Evolutionary conservation across 2,329 filamentous ascomycete genomes (phyloP), one percentile per base, ranked within the genome.

Genomic region (Chaetomiaceae sp.): DNA sequence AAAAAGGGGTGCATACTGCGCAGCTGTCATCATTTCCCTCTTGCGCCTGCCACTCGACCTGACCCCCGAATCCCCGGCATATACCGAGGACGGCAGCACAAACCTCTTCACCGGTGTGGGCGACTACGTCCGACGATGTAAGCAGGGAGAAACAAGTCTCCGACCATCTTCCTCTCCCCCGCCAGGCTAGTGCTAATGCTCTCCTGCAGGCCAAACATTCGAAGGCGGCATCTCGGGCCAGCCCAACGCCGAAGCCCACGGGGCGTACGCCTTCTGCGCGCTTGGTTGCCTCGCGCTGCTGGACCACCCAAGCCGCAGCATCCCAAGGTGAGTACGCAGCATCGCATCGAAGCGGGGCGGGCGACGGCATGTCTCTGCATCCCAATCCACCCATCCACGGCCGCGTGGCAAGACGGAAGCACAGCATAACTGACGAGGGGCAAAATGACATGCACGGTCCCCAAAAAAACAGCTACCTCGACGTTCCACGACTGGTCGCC

Each of bases 201-300:
- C 30, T 41, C 23, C 43, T 5, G 45, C 47, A 89, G 86, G 87
- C 66, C 92, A 97, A 77, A 95, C 89, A 10, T 96, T 86, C 68
- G 93, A 99, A 73, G 93, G 93, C 57, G 93, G 93, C 43, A 90
- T 99, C 60, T 91, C 88, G 58, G 86, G 83, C 50, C 85, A 86
- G 57, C 93, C 91, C 46, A 86, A 85, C 53, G 84, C 86, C 57
- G 93, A 99, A 76, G 93, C 92, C 48, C 93, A 99, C 70, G 93
- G 93, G 55, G 93, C 89, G 57, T 99, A 97, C 72, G 89, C 92
- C 21, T 97, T 97, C 70, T 96, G 92, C 70, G 91, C 88, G 50
- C 73, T 99, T 53, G 93, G 86, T 49, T 95, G 89, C 69, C 79
- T 99, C 48, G 86, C 88, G 62, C 88, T 97, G 57, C 73, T 97